Base-by-base conservation (phyloP, 225 moss, liverwort and hornwort species). In the Marchantia paleacea region DNA sequence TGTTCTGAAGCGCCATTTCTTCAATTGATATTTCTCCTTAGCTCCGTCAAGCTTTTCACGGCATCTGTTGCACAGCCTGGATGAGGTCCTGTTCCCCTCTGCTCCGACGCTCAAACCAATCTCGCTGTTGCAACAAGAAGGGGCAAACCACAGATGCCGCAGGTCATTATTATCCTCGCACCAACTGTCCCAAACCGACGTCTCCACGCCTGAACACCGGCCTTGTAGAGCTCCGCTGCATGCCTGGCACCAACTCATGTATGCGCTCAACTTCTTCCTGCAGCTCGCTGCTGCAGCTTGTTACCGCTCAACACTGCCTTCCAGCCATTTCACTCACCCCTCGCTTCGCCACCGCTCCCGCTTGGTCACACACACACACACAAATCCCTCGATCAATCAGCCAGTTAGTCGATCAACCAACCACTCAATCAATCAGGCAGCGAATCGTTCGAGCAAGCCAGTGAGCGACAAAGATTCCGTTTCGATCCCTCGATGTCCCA, bases 1-100 rank as follows among this genome's bases (percentile, higher is more conserved):
- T 97, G 76, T 97, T 97, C 79, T 93, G 93, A 83, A 97, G 94
- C 91, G 95, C 97, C 97, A 97, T 97, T n/a, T 76, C 29, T 55
- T 52, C 70, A 63, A 75, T 31, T 77, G 73, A 84, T 89, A 83
- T 85, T 81, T 83, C 72, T 83, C 76, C 81, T 79, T 61, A 79
- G 47, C 28, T 78, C 87, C 84, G 63, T 67, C 81, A 52, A 84
- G 79, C 73, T 83, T 78, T 55, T 82, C 80, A 82, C 80, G 82
- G 84, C 86, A 86, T 85, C 85, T 81, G 85, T 79, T 80, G 65
- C 80, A 79, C 80, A 78, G 60, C 87, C 78, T 80, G 39, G 75
- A 82, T 74, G 85, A 77, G 84, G 83, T 90, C 66, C 84, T 83
- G 82, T 53, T 91, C 81, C 93, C 67, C 63, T 75, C 72, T 52